Evolutionary conservation across 2,329 filamentous ascomycete genomes (phyloP).

Genomic region (Beauveria pseudobassiana): DNA sequence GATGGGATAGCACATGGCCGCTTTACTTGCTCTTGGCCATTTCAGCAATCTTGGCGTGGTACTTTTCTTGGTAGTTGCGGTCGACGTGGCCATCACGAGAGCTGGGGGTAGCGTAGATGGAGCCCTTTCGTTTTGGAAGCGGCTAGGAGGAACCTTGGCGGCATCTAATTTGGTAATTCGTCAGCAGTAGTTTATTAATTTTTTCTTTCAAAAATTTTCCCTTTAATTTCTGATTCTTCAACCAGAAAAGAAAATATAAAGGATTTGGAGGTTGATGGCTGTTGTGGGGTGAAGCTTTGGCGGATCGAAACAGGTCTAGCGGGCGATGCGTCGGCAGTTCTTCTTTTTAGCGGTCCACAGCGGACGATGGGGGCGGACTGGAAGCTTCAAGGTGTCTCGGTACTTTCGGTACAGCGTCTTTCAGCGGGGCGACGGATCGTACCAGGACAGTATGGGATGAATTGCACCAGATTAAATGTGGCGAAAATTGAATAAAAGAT

Average conservation of each 20-base stretch:
- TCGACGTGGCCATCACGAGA: slow-evolving; percentile 59
- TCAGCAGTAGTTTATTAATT: too few relatives aligned
- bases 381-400: background rate
- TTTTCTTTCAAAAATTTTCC: too few relatives aligned
- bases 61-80: slow-evolving; percentile 50
- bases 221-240: too few relatives aligned
- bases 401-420: background rate
- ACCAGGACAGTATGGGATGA: background rate
- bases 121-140: slow-evolving; percentile 63
- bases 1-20: too few relatives aligned
- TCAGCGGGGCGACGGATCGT: background rate
- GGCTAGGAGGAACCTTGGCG: slow-evolving; percentile 57
- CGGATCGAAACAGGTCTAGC: too few relatives aligned
- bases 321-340: too few relatives aligned
- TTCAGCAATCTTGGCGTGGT: slow-evolving; percentile 52
- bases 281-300: too few relatives aligned
- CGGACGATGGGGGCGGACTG: background rate
- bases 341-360: too few relatives aligned
- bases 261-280: too few relatives aligned
- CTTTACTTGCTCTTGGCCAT: slow-evolving; percentile 34
- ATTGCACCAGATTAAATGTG: background rate
- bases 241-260: too few relatives aligned
- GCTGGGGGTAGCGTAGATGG: slow-evolving; percentile 58
- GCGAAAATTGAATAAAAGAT: too few relatives aligned
- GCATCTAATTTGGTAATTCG: slow-evolving; percentile 40